Base-by-base conservation (phyloP, 2,329 filamentous ascomycete genomes). In the Microsporum ferrugineum region DNA sequence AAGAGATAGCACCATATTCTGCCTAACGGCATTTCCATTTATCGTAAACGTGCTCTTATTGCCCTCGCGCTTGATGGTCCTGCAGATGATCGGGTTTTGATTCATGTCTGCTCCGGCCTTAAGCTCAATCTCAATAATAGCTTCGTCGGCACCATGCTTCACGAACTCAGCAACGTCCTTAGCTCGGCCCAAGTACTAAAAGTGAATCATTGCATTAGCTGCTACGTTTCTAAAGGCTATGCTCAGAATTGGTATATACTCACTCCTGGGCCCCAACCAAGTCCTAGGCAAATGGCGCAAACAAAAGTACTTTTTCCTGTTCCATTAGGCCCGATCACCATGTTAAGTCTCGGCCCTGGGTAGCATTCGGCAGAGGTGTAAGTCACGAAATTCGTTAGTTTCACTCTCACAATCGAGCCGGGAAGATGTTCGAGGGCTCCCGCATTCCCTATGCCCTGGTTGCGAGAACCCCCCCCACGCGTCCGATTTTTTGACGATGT, bases 261-360 rank as follows among this genome's bases (percentile, higher is more conserved):
- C 76, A 80, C 80, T 70, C 74, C 84, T 29, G 91, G 85, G 36
- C 84, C 83, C 79, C 88, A 96, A 56, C 94, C 94, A 31, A 99
- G 78, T 1, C 94, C 94, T 12, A 99, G 77, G 70, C 94, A 97
- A 66, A 99, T 95, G 51, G 94, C 94, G 75, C 94, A 99, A 49
- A 99, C 92, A 31, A 99, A 80, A 0, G 94, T 96, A 75, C 92
- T 97, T 76, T 99, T 99, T 60, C 94, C 94, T 0, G 94, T 97
- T 38, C 94, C 94, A 69, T 99, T 99, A n/a, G 94, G 94, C 0
- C 94, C 94, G 67, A 99, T 96, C 59, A 99, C 87, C 92, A 99
- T 97, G 72, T 99, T 99, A 69, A 99, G 75, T 71, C 89, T 92
- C 0, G 94, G 92, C 0, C 94, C 94, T 10, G 91, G 90, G 62